Evolutionary conservation across 768 basidiomycete genomes (phyloP), one percentile per base, ranked within the genome.

Genomic region (Auricularia heimuer): DNA sequence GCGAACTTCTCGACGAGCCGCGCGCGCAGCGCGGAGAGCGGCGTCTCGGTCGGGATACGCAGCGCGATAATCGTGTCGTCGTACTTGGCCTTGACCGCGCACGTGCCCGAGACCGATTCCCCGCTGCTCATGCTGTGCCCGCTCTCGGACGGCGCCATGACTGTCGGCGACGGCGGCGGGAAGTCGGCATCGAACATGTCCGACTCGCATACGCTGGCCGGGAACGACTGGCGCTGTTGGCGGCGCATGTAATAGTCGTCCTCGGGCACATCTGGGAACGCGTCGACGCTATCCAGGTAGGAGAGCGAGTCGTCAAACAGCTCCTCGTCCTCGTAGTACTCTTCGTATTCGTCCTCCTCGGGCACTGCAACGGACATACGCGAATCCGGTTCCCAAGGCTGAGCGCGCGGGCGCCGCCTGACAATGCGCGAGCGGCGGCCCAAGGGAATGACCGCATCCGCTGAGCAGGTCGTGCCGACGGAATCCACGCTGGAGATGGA

Each of bases 1-100:
- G 81, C 79, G 70, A 91, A 86, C 69, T 89, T 90, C 64, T 86
- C 82, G 67, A 82, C 81, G 33, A 92, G 75, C 61, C 82, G 80
- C 62, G 76, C 75, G 65, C 85, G 85, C 16, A 90, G 69, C 56
- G 85, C 83, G 18, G 73, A 69, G 64, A 85, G 80, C n/a, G 79
- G 54, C 65, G 78, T 77, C 51, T 77, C 74, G 67, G 78, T 79
- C 12, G 82, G 73, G 7, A 81, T 74, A 54, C 86, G 85, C 62
- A 91, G 79, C 66, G 88, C 75, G 69, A 91, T 79, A 67, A 88
- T 86, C 34, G 81, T 77, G 67, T 84, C 80, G 68, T 83, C 81
- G 68, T 83, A 82, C 54, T 80, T 80, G 3, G 84, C 89, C 75
- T 91, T 91, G 77, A 90, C 80, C 1, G 80, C 76, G 60, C 89